Percentiles rank a stretch among this genome's conserved stretches.
Conservation (phyloP, 495 filamentous ascomycete genomes). For the Delitschia confertaspora region DNA sequence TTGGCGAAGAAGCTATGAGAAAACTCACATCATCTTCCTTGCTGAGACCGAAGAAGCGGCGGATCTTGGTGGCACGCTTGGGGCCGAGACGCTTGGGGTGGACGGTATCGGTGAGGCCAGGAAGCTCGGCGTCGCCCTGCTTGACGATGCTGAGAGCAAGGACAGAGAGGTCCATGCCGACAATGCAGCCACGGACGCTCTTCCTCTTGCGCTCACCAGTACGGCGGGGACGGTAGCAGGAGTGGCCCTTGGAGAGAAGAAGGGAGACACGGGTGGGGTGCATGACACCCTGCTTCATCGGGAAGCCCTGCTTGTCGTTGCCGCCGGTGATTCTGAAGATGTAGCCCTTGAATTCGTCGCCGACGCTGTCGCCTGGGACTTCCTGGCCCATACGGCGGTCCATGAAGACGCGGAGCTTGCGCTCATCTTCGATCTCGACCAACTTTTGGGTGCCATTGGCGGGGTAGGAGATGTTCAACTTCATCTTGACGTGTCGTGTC, state of each 20-base stretch:
- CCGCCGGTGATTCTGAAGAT: conserved; percentile 96
- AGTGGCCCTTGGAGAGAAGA: conserved; percentile 83
- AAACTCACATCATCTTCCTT: conserved; percentile 99
- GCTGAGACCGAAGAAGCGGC: conserved; percentile 94
- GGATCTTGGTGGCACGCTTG: conserved; percentile 99
- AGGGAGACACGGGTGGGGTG: conserved; percentile 96
- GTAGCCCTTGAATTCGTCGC: conserved; percentile 98
- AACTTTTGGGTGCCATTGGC: conserved; percentile 99
- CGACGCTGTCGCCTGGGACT: conserved; percentile 85
- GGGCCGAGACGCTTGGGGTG: conserved; percentile 97
- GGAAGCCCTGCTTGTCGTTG: conserved; percentile 99
- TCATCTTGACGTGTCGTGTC: conserved; percentile 54
- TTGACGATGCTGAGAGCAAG: conserved; percentile 90
- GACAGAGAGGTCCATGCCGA: conserved; percentile 86
- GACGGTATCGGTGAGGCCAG: conserved; percentile 91
- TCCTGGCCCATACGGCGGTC: conserved; percentile 95
- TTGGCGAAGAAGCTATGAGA: conserved; percentile 41
- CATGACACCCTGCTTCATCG: conserved; percentile 99
- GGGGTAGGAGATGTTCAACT: conserved; percentile 97
- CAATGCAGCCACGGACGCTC: conserved; percentile 95
- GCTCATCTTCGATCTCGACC: conserved; percentile 97
- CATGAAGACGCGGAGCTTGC: conserved; percentile 78
- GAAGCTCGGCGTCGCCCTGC: conserved; percentile 88
- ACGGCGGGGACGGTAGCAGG: conserved; percentile 96
- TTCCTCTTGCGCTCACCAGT: conserved; percentile 98